Percentiles rank a stretch among this genome's conserved stretches.
These are phyloP conservation scores for Eucalyptus shirleyi DNA, from an alignment of 345 rosid genomes.

Conservation along the genomic window DNA sequence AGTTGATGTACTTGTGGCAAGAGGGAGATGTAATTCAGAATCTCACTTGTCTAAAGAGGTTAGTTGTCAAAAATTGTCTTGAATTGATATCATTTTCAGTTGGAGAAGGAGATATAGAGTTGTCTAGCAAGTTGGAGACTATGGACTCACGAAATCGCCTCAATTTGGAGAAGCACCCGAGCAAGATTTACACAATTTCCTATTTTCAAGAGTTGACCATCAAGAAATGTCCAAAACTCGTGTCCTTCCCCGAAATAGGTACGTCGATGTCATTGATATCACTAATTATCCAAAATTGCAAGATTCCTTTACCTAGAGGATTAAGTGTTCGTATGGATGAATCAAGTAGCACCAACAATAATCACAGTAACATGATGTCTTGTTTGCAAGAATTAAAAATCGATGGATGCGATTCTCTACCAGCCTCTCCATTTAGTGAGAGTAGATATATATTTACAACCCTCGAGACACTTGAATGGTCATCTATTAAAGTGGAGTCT, in stretches of 20 bases:
- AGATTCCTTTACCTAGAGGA: background rate
- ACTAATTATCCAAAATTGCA: background rate
- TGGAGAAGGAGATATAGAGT: background rate
- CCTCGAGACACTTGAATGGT: no score
- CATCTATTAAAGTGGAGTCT: background rate
- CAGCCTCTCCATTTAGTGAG: no score
- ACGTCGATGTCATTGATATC: no score
- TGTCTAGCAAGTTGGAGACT: background rate
- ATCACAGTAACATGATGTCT: no score
- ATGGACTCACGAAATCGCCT: rapidly evolving
- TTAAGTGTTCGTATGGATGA: background rate
- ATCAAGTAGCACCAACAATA: no score
- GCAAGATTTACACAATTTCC: background rate
- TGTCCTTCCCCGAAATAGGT: no score
- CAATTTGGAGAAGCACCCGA: background rate
- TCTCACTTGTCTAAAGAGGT: background rate
- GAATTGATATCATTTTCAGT: background rate
- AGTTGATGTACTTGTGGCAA: background rate
- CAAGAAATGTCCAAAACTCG: background rate
- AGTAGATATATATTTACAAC: no score
- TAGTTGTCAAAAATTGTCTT: background rate
- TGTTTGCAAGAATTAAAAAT: no score
- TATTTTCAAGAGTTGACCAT: background rate
- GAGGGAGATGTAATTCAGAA: background rate
- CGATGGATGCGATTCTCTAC: no score